These are phyloP conservation scores for Talaromyces atroroseus DNA, from an alignment of 2,329 filamentous ascomycete species.

Conservation along the genomic window DNA sequence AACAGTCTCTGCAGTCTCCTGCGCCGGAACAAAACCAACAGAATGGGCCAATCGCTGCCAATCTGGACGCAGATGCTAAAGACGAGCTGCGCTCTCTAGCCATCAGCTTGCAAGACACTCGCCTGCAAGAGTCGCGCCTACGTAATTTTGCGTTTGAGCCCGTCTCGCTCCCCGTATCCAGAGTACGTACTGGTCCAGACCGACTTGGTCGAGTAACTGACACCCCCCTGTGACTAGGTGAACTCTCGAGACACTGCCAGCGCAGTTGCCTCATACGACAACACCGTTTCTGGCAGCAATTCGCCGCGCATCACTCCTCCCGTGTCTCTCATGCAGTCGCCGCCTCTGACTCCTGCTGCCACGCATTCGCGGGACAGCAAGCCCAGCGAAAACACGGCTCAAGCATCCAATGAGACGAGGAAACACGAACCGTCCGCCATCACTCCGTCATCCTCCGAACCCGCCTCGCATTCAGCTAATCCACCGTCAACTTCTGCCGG, in stretches of 20 bases:
- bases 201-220: neutral
- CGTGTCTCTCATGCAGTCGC: slow-evolving; percentile 71
- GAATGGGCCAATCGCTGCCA: slow-evolving; percentile 18
- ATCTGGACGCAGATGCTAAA: slow-evolving; percentile 38
- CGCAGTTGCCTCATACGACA: slow-evolving; percentile 51
- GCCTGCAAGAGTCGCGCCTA: slow-evolving; percentile 76
- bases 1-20: slow-evolving; percentile 26
- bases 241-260: slow-evolving; percentile 52
- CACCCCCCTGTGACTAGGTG: slow-evolving; percentile 23
- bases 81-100: slow-evolving; percentile 69
- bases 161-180: slow-evolving; percentile 67
- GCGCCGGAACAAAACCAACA: slow-evolving; percentile 3
- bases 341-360: slow-evolving; percentile 80
- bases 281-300: slow-evolving; percentile 57
- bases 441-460: slow-evolving; percentile 52
- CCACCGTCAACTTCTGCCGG: slow-evolving; percentile 20
- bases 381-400: slow-evolving; percentile 27
- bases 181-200: slow-evolving; percentile 28
- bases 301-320: slow-evolving; percentile 65
- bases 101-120: slow-evolving; percentile 64
- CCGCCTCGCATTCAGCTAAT: slow-evolving; percentile 35
- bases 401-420: slow-evolving; percentile 27
- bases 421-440: slow-evolving; percentile 33
- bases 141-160: slow-evolving; percentile 86
- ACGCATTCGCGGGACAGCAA: slow-evolving; percentile 57